These are phyloP conservation scores for Globisporangium rhizosaccharum DNA, from an alignment of 352 stramenopile genomes.

Conservation along the genomic window DNA sequence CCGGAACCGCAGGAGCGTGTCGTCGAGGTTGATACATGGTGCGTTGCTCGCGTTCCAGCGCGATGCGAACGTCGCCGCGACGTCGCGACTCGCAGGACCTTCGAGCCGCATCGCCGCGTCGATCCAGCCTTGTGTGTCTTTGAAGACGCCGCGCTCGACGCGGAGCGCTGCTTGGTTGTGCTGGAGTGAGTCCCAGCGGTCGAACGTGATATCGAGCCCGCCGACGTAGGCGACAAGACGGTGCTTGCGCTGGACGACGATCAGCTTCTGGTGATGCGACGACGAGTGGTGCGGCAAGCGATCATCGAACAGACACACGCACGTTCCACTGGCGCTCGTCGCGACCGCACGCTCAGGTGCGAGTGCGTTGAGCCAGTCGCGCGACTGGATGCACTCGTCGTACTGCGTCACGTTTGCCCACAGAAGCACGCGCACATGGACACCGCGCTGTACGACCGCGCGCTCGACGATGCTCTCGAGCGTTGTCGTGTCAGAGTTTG, in stretches of 20 bases:
- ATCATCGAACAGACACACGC: slow-evolving; percentile 56
- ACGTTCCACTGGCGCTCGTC: background rate
- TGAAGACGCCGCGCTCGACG: slow-evolving; percentile 31
- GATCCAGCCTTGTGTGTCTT: slow-evolving; percentile 47
- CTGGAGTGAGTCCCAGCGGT: slow-evolving; percentile 55
- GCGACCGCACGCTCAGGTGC: background rate
- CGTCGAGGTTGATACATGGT: slow-evolving; percentile 34
- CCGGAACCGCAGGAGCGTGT: slow-evolving; percentile 39
- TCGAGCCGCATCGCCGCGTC: slow-evolving; percentile 47
- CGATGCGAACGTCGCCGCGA: slow-evolving; percentile 58
- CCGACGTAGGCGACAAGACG: slow-evolving; percentile 43
- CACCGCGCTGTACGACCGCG: slow-evolving; percentile 15
- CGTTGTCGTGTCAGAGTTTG: slow-evolving; percentile 2
- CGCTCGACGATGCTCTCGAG: slow-evolving; percentile 14
- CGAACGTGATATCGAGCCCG: slow-evolving; percentile 45
- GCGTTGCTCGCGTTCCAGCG: slow-evolving; percentile 46
- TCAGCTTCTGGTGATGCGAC: slow-evolving; percentile 67
- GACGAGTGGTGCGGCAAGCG: slow-evolving; percentile 49
- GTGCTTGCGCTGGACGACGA: slow-evolving; percentile 39
- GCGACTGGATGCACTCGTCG: slow-evolving; percentile 8
- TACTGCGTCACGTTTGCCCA: slow-evolving; percentile 20
- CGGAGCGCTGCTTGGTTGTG: slow-evolving; percentile 47
- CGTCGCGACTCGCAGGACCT: slow-evolving; percentile 38
- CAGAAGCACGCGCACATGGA: slow-evolving; percentile 23
- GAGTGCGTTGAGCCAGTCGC: slow-evolving; percentile 23